phyloP scores from a whole-genome alignment of 2,329 filamentous ascomycete species.

The Trichoderma cornu-damae region DNA sequence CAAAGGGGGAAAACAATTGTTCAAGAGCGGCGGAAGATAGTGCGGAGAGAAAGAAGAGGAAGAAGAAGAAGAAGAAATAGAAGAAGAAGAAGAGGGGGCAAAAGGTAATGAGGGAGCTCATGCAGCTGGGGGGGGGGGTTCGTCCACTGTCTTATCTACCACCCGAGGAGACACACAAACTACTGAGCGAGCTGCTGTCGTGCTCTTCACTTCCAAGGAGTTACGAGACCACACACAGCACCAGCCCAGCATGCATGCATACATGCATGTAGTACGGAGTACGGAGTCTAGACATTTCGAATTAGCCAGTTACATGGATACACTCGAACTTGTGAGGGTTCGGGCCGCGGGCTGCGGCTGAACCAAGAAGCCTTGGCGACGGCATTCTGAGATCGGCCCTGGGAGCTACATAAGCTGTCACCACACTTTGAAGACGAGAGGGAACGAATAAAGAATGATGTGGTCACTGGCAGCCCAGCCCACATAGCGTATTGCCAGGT shows the following conservation, averaged over 20 bases:
- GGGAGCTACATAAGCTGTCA: neutral
- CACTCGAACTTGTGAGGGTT: conserved; percentile 1
- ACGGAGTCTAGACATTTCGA: neutral
- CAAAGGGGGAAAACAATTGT: neutral
- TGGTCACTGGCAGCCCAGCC: neutral
- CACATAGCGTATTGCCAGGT: conserved; percentile 1
- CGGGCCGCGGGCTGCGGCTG: conserved; percentile 14
- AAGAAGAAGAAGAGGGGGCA: neutral
- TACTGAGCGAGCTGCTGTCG: neutral
- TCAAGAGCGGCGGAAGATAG: conserved; percentile 1
- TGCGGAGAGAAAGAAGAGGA: neutral
- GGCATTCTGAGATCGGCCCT: conserved; percentile 16
- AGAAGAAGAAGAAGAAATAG: neutral
- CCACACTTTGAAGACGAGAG: neutral
- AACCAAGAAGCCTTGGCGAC: neutral
- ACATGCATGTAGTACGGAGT: no score
- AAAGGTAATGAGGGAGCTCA: neutral
- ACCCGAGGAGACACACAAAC: neutral
- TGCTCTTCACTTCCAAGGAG: neutral
- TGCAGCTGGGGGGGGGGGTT: conserved; percentile 1
- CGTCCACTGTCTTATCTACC: conserved; percentile 12
- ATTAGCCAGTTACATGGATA: conserved; percentile 10
- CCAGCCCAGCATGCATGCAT: neutral
- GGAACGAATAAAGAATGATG: conserved; percentile 9
- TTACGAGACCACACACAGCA: neutral